A percentile compares a stretch with the other conserved stretches of the same genome.
Conservation (phyloP, 2,329 filamentous ascomycete genomes). For the Sclerotinia spermophila region DNA sequence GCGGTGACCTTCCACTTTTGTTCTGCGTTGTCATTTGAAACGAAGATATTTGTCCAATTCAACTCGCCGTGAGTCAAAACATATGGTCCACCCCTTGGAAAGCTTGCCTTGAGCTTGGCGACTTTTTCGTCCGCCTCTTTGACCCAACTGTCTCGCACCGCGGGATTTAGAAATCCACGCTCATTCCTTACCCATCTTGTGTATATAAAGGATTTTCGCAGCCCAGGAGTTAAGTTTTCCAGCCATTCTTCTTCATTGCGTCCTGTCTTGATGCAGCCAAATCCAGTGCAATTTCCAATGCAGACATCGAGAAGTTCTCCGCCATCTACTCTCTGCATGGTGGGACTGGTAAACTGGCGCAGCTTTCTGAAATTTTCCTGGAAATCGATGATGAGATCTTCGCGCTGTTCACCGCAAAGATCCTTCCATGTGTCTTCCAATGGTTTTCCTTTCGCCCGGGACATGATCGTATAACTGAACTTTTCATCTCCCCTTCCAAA, state of each 20-base stretch:
- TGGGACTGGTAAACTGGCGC: slow-evolving; percentile 1
- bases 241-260: slow-evolving; percentile 12
- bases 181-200: accelerated
- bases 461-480: not conserved
- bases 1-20: not conserved
- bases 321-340: not conserved
- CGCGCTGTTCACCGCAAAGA: not conserved
- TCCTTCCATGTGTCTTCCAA: accelerated
- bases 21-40: not conserved
- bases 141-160: not conserved
- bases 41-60: not conserved
- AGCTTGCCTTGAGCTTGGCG: not conserved
- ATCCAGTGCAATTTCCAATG: not conserved
- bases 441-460: not conserved
- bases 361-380: accelerated
- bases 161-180: not conserved
- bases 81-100: slow-evolving; percentile 9
- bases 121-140: not conserved
- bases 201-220: not conserved
- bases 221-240: not conserved
- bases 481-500: not conserved
- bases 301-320: not conserved
- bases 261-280: not conserved
- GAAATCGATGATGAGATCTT: not conserved
- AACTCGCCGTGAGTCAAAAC: not conserved